Evolutionary conservation across 2,329 filamentous ascomycete genomes (phyloP).

Genomic region (Clonostachys solani): DNA sequence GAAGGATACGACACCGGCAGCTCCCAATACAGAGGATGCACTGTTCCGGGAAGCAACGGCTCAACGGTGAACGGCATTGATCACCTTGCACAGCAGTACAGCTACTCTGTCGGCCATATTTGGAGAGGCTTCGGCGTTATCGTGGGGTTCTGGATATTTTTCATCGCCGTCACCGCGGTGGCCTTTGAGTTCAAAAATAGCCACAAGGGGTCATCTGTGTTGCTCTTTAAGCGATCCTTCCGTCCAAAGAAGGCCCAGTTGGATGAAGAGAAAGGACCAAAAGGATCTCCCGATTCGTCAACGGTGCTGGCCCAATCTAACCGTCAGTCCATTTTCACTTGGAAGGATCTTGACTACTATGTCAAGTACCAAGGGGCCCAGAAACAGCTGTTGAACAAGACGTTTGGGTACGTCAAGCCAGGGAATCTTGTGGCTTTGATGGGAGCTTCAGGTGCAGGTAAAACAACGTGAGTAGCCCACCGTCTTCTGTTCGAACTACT

Average conservation of each 20-base stretch:
- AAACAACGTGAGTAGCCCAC: conserved; percentile 52
- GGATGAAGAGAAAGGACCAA: conserved; percentile 14
- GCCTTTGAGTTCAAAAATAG: conserved; percentile 49
- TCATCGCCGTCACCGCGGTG: conserved; percentile 62
- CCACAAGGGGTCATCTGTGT: not conserved
- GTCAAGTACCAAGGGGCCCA: conserved; percentile 60
- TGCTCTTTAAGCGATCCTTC: conserved; percentile 1
- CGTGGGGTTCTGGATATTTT: conserved; percentile 67
- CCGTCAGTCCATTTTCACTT: conserved; percentile 64
- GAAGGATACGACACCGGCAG: conserved; percentile 15
- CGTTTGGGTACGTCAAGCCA: conserved; percentile 74
- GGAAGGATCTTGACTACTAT: conserved; percentile 65
- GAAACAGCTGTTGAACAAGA: conserved; percentile 52
- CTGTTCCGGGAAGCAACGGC: conserved; percentile 39
- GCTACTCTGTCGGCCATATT: conserved; percentile 47
- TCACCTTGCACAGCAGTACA: conserved; percentile 44
- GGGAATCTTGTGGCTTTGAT: conserved; percentile 78
- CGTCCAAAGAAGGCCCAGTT: conserved; percentile 25
- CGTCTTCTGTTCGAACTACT: not conserved
- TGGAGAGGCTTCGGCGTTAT: conserved; percentile 74
- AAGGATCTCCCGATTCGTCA: not conserved
- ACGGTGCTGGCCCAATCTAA: conserved; percentile 21
- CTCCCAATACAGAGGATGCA: conserved; percentile 41
- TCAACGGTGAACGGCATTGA: conserved; percentile 42
- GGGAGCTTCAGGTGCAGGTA: conserved; percentile 76